Base-by-base conservation (phyloP, 352 stramenopile genomes). In the Pseudoperonospora humuli region DNA sequence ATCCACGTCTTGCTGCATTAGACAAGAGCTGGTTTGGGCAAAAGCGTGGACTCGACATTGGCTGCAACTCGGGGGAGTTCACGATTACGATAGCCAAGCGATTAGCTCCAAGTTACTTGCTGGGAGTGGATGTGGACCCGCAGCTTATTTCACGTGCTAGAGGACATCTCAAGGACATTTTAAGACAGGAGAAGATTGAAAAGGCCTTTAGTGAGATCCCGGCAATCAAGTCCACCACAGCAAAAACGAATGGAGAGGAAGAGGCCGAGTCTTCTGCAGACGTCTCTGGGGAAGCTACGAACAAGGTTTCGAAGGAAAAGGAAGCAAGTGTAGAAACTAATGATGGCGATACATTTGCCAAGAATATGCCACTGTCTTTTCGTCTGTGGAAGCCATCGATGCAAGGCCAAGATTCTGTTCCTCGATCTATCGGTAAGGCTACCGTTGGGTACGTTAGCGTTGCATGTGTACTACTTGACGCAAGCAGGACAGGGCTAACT, bases 41-140 rank as follows among this genome's bases (percentile, higher is more conserved):
- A 21, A 85, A 83, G 29, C 77, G 73, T 13, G 75, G 65, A 0
- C 57, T 90, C 8, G 80, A 90, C 35, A 79, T 93, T 29, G 80
- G 77, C 47, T 93, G 77, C 61, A 93, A 93, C 54, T 80, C 75
- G 2, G 80, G 80, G 9, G 66, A 85, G n/a, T 48, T 93, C 14
- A 90, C 80, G 0, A 75, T 88, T 13, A 58, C 76, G 14, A 75
- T 93, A 21, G 75, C 61, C 17, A 79, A 76, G 36, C 41, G 41
- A 10, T 66, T 86, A 47, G 57, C 52, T 10, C 77, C 77, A 9
- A 53, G 54, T 29, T 83, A 74, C 44, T 35, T 93, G 21, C 48
- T 91, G 13, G 81, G 78, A 1, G 48, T 93, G 15, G 81, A 93
- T 49, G 64, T 84, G 35, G 81, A 93, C 49, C 57, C 71, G 3